Conservation (phyloP, 169 alveolate species). For the Perkinsus marinus region DNA sequence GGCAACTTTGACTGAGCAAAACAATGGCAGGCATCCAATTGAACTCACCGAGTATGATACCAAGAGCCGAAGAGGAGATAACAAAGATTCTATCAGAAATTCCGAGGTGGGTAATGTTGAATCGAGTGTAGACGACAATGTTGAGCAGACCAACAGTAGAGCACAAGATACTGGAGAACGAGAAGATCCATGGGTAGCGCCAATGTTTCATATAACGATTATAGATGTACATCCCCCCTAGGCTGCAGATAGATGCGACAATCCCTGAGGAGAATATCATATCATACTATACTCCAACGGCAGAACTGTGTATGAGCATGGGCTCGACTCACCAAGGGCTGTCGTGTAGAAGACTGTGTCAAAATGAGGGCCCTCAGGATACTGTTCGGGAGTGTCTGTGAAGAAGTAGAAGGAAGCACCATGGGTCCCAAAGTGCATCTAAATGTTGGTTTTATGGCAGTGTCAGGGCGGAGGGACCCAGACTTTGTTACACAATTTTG, state of each 20-base stretch:
- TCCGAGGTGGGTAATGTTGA: slow-evolving; percentile 12
- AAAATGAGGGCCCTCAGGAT: slow-evolving; percentile 6
- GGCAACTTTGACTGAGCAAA: not conserved
- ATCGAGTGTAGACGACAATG: slow-evolving; percentile 10
- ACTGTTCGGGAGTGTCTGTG: not conserved
- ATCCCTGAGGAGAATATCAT: not conserved
- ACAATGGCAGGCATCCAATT: slow-evolving; percentile 14
- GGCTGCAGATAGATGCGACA: not conserved
- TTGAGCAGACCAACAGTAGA: slow-evolving; percentile 4
- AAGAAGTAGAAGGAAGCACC: slow-evolving; percentile 7
- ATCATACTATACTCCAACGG: too few species aligned
- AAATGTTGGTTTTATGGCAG: too few species aligned
- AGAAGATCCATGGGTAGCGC: slow-evolving; percentile 8
- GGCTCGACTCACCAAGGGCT: not conserved
- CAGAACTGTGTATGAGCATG: too few species aligned
- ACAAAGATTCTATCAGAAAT: slow-evolving; percentile 17
- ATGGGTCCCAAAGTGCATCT: not conserved
- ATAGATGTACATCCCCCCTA: not conserved
- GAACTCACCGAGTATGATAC: not conserved
- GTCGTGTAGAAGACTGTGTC: not conserved
- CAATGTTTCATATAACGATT: slow-evolving; percentile 10
- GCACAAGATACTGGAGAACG: slow-evolving; percentile 7
- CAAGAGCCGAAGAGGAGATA: slow-evolving; percentile 3
- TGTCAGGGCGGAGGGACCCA: too few species aligned
- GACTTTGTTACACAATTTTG: not conserved